Evolutionary conservation across 1,284 basidiomycete species (phyloP), one percentile per base, ranked within the genome.

Genomic region (Trichosporon coremiiforme): DNA sequence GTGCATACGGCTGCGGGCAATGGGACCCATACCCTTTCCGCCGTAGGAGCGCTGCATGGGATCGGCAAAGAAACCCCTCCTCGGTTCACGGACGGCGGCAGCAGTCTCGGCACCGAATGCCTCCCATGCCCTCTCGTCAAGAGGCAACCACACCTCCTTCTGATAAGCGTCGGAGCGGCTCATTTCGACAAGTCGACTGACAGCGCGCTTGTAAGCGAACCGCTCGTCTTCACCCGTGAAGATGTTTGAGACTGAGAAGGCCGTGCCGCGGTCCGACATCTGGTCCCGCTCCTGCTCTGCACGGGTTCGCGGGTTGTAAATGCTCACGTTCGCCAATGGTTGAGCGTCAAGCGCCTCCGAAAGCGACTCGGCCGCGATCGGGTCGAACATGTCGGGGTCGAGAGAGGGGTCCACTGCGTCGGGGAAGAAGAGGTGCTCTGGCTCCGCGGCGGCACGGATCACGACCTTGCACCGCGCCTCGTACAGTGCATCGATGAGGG

Each of bases 181-280:
- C 88, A 91, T 90, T 80, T 91, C 89, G 65, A 87, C 83, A 36
- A 90, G 79, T 15, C 89, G 84, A 6, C 89, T 90, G 0, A 91
- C 85, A 0, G 90, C 90, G 38, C 89, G 87, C 80, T 83, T 84
- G 81, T 88, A 90, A 0, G 88, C 88, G 76, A 90, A 90, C 60
- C 88, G 86, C 79, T 90, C 89, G 77, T 90, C 89, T 76, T 89
- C 87, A 9, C 88, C 88, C 0, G 89, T 89, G 79, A 90, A 90
- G 70, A 91, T 89, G 0, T 88, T 87, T 41, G 90, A 75, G 68
- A 79, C 77, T 15, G 75, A 73, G 68, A 81, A 82, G 80, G 85
- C 80, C 15, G 68, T 68, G 2, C 72, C 72, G 15, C 64, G 20
- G 86, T 85, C 77, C 87, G 76, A 79, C 29, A 82, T 85, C 65